A percentile compares a stretch with the other conserved stretches of the same genome.
Conservation (phyloP, 2,329 filamentous ascomycete species). For the Berkeleyomyces rouxiae region DNA sequence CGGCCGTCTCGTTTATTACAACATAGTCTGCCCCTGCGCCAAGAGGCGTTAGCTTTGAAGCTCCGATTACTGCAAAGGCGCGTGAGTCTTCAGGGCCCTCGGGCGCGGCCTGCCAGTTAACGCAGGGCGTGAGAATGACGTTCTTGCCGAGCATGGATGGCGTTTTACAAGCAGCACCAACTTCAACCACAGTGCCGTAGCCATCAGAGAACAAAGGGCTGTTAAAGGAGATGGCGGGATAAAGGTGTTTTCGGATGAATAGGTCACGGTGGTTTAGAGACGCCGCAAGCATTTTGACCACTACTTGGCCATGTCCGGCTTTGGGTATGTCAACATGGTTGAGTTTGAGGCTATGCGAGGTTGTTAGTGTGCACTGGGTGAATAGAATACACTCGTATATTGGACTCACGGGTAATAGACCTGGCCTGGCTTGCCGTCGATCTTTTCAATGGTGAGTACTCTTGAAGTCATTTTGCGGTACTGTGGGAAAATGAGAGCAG, state of each 20-base stretch:
- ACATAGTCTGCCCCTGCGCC: conserved; percentile 66
- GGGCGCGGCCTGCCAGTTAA: conserved; percentile 56
- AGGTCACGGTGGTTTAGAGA: conserved; percentile 91
- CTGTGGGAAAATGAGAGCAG: conserved; percentile 7
- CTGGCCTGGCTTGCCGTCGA: conserved; percentile 70
- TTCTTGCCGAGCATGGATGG: conserved; percentile 38
- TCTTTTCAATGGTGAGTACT: conserved; percentile 45
- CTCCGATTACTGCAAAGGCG: conserved; percentile 50
- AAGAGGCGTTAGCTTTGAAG: conserved; percentile 39
- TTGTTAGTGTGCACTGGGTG: background rate
- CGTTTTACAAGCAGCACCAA: conserved; percentile 33
- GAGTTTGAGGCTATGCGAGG: conserved; percentile 33
- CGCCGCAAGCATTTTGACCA: conserved; percentile 60
- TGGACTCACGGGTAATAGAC: conserved; percentile 63
- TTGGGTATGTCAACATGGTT: conserved; percentile 45
- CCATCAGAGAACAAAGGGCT: conserved; percentile 72
- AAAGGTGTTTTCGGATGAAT: conserved; percentile 83
- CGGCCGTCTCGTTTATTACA: conserved; percentile 49
- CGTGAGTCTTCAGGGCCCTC: conserved; percentile 54
- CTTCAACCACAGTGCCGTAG: conserved; percentile 51
- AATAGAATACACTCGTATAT: background rate
- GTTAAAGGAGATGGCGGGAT: conserved; percentile 68
- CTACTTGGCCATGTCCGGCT: conserved; percentile 49
- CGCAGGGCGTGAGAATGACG: conserved; percentile 63
- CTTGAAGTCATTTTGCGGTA: conserved; percentile 6